These are phyloP conservation scores for Cantharellus cinnabarinus DNA, from an alignment of 768 basidiomycete species.

Conservation along the genomic window DNA sequence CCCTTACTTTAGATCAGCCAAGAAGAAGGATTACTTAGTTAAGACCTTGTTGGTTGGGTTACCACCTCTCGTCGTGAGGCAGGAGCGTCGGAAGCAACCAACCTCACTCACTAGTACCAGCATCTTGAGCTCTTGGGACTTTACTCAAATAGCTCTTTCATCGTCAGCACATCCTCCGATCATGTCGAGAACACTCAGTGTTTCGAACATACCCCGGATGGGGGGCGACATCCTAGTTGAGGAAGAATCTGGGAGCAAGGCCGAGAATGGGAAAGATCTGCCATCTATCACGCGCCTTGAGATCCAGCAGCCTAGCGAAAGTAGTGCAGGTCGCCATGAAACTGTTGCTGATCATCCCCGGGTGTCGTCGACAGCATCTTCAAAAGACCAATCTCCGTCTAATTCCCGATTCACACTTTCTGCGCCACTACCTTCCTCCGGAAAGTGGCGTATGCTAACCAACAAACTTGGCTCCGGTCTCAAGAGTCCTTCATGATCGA, in stretches of 20 bases:
- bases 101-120: not conserved
- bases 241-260: not conserved
- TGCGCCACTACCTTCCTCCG: no score
- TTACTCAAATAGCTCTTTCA: not conserved
- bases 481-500: no score
- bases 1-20: slow-evolving; percentile 59
- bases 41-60: slow-evolving; percentile 40
- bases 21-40: slow-evolving; percentile 62
- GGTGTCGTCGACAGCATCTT: no score
- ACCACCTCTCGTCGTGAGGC: slow-evolving; percentile 50
- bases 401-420: no score
- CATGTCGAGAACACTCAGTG: not conserved
- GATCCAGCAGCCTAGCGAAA: no score
- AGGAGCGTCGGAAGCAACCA: slow-evolving; percentile 30
- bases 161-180: not conserved
- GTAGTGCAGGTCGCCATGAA: no score
- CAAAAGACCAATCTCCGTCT: no score
- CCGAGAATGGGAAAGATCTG: not conserved
- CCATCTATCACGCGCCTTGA: not conserved
- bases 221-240: not conserved
- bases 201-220: not conserved
- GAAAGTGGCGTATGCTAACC: no score
- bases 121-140: not conserved
- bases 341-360: no score
- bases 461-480: no score